A percentile compares a stretch with the other conserved stretches of the same genome.
These are phyloP conservation scores for Diospyros kaki DNA, from an alignment of 148 eudicot species.

Conservation along the genomic window DNA sequence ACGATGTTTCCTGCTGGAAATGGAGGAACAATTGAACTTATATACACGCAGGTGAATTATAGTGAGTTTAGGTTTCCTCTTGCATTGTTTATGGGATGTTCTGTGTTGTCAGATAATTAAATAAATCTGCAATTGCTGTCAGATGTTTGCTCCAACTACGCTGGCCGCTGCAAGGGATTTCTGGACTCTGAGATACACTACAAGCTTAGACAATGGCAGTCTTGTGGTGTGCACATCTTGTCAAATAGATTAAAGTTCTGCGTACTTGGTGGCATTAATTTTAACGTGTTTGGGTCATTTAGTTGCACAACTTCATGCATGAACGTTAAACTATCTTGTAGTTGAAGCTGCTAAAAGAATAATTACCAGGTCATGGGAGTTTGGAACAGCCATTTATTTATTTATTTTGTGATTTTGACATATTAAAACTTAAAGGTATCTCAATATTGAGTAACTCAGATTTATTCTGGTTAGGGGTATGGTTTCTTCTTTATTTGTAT, in stretches of 20 bases:
- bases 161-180: constrained; percentile 93
- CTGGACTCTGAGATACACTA: constrained; percentile 95
- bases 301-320: background rate
- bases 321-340: background rate
- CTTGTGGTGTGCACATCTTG: constrained; percentile 59
- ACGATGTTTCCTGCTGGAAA: constrained; percentile 86
- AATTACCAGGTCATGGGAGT: background rate
- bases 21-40: constrained; percentile 91
- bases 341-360: background rate
- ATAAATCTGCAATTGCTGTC: constrained; percentile 16
- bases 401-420: no score
- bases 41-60: constrained; percentile 67
- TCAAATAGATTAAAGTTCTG: no score
- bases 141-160: constrained; percentile 96
- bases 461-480: background rate
- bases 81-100: background rate
- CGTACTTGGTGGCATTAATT: background rate
- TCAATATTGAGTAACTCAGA: background rate
- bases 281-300: background rate
- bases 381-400: background rate
- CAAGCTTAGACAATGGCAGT: constrained; percentile 85
- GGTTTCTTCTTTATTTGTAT: background rate
- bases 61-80: background rate
- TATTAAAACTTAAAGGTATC: no score
- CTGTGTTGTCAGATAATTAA: background rate